phyloP scores from a whole-genome alignment of 2,329 filamentous ascomycete species.

The Diaporthe velutina region DNA sequence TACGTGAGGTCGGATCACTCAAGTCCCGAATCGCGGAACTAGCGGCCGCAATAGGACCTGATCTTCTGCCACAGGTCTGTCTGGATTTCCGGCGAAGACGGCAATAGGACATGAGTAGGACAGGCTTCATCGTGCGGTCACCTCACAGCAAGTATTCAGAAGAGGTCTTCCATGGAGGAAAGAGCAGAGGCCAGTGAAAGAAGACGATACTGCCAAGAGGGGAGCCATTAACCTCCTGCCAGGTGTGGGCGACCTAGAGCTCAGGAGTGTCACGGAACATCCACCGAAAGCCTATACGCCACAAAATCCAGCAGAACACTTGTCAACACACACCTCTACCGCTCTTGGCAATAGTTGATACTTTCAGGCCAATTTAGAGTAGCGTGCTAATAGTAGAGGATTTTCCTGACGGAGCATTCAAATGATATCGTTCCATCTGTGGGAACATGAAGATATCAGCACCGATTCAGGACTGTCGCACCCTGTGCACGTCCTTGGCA shows the following conservation, averaged over 20 bases:
- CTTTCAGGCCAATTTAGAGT: not conserved
- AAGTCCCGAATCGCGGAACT: conserved; percentile 77
- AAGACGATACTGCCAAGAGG: not conserved
- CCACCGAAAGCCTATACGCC: not conserved
- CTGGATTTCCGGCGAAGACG: conserved; percentile 62
- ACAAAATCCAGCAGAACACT: not conserved
- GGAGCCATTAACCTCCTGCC: not conserved
- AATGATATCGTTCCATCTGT: no score
- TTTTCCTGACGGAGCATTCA: not conserved
- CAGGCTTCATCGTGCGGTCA: not conserved
- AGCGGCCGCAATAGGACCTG: conserved; percentile 74
- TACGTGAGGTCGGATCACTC: conserved; percentile 63
- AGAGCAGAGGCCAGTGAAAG: not conserved
- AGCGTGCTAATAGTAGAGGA: not conserved
- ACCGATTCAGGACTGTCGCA: not conserved
- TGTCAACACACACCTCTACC: not conserved
- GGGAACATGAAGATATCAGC: not conserved
- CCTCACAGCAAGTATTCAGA: not conserved
- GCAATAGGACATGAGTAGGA: conserved; percentile 22
- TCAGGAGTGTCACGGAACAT: not conserved
- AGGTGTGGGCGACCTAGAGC: not conserved
- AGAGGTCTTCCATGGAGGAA: not conserved
- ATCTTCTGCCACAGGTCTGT: conserved; percentile 68
- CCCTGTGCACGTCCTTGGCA: not conserved
- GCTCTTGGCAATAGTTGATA: not conserved